Percentiles rank a stretch among this genome's conserved stretches.
Conservation (phyloP, 495 filamentous ascomycete genomes). For the Copromyces sp. region DNA sequence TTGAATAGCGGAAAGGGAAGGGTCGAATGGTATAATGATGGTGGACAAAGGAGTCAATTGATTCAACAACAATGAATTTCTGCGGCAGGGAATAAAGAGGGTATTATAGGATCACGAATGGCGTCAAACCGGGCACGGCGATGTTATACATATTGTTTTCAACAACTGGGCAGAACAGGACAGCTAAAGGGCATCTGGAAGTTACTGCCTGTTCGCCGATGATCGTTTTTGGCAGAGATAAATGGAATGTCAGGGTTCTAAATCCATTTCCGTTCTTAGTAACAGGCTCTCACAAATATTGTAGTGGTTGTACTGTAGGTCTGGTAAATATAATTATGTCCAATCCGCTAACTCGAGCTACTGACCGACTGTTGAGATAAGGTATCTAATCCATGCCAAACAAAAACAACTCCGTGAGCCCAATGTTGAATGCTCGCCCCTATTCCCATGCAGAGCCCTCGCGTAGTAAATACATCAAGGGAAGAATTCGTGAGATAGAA, state of each 20-base stretch:
- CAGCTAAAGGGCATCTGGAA: not conserved
- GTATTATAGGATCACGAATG: not conserved
- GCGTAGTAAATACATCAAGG: not conserved
- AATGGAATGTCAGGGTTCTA: not conserved
- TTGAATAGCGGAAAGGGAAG: not conserved
- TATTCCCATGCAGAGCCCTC: slow-evolving; percentile 7
- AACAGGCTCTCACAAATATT: not conserved
- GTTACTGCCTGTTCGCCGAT: not conserved
- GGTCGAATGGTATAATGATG: not conserved
- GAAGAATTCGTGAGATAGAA: not conserved
- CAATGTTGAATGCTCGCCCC: slow-evolving; percentile 20
- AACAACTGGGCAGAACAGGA: not conserved
- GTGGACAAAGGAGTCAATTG: not conserved
- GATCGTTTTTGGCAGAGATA: not conserved
- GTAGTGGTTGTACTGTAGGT: not conserved
- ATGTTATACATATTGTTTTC: not conserved
- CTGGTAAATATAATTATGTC: not conserved
- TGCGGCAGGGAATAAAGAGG: not conserved
- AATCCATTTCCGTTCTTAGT: not conserved
- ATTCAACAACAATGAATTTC: not conserved
- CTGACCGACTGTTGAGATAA: not conserved
- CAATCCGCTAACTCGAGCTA: not conserved
- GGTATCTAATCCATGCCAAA: not conserved
- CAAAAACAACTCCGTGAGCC: slow-evolving; percentile 5
- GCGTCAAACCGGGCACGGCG: not conserved